phyloP scores from a whole-genome alignment of 257 asterid species.

The Solanum clarkiae region DNA sequence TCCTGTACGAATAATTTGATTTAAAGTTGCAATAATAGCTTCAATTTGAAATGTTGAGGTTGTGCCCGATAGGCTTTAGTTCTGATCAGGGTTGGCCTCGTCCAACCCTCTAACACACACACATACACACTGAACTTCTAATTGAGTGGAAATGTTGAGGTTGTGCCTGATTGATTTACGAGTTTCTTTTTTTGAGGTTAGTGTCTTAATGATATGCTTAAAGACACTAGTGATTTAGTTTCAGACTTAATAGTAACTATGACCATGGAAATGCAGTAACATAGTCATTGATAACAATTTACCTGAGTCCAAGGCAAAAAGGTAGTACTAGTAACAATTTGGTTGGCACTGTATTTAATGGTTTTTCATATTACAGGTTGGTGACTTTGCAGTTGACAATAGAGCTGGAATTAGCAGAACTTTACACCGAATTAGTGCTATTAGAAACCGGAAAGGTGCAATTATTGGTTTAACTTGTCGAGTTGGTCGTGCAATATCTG shows the following conservation, averaged over 20 bases:
- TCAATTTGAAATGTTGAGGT: neutral
- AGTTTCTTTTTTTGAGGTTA: neutral
- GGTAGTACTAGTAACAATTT: neutral
- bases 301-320: neutral
- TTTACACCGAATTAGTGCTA: conserved; percentile 86
- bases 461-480: conserved; percentile 93
- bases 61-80: neutral
- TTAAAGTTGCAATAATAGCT: neutral
- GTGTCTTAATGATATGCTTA: neutral
- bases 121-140: neutral
- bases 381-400: conserved; percentile 91
- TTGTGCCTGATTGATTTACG: neutral
- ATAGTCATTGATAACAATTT: neutral
- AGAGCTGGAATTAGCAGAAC: conserved; percentile 97
- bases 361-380: conserved; percentile 44
- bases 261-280: neutral
- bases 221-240: neutral
- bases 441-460: conserved; percentile 72
- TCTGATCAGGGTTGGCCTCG: neutral
- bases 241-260: neutral
- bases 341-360: neutral
- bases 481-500: conserved; percentile 85
- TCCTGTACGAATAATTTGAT: neutral
- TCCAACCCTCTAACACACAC: neutral
- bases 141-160: neutral